Evolutionary conservation across 305 asterid genomes (phyloP), one percentile per base, ranked within the genome.

Genomic region (Solanum hybrid): DNA sequence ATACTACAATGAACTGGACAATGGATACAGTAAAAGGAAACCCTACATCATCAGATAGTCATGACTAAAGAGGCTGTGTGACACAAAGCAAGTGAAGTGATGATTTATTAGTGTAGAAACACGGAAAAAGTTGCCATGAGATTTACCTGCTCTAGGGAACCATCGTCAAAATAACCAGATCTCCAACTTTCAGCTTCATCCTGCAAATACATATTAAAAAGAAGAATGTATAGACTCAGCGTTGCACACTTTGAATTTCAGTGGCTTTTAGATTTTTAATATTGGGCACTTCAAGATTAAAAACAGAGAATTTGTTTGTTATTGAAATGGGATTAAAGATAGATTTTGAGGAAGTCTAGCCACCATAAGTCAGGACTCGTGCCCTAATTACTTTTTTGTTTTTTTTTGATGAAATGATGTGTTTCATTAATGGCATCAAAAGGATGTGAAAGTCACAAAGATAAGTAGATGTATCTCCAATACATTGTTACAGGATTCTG

Each of bases 181-280:
- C 96, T 98, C 98, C 98, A 95, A 24, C 97, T 91, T 90, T 97
- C 99, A 92, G 93, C 90, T 75, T 97, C 98, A 90, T 95, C 99
- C 99, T 97, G 96, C 95, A 94, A 89, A 89, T 14, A 16, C 34
- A 73, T 39, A 78, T 26, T 71, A 82, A 87, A 36, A 46, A 39
- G 57, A 84, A 88, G 5, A 16, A 78, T 64, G 42, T 10, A 46
- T 13, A 61, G 34, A 88, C 76, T 51, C 79, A 74, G 13, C 1
- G 20, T 36, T 37, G 12, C 6, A 36, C 51, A 79, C 86, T 36
- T 36, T 39, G 10, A 79, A 78, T 22, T 78, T 36, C 85, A 77
- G 84, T 34, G 46, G 9, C n/a, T 34, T 77, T 78, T 22, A 78
- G 20, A 78, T 78, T 78, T 78, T 4, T 78, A 11, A 78, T 78